A percentile compares a stretch with the other conserved stretches of the same genome.
Evolutionary conservation across 495 filamentous ascomycete species (phyloP).

Genomic region (Pyrenula aspistea): DNA sequence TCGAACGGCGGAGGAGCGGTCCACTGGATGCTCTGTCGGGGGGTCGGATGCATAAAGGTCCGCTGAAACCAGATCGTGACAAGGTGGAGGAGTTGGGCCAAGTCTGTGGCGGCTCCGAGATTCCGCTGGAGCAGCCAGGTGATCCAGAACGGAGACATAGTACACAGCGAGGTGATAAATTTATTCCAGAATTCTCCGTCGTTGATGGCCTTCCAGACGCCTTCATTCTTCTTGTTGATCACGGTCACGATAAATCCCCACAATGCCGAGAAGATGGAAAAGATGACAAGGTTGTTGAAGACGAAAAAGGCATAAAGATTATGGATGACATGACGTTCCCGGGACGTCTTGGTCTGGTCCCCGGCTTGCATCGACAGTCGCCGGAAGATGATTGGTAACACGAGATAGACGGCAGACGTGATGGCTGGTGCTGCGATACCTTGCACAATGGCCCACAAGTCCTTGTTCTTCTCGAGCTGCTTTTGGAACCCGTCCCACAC

Average conservation of each 20-base stretch:
- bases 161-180: slow-evolving; percentile 58
- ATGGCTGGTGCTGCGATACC: slow-evolving; percentile 89
- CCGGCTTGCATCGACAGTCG: slow-evolving; percentile 66
- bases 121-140: slow-evolving; percentile 87
- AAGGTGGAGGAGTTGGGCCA: slow-evolving; percentile 72
- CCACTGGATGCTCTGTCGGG: slow-evolving; percentile 83
- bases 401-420: slow-evolving; percentile 76
- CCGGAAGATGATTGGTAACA: slow-evolving; percentile 85
- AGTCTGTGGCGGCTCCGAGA: slow-evolving; percentile 78
- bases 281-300: slow-evolving; percentile 92
- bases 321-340: slow-evolving; percentile 83
- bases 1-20: slow-evolving; percentile 89
- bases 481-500: slow-evolving; percentile 69
- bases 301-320: slow-evolving; percentile 95
- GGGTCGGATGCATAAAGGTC: slow-evolving; percentile 77
- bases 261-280: slow-evolving; percentile 73
- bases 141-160: slow-evolving; percentile 84
- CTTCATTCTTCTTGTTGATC: slow-evolving; percentile 37
- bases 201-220: slow-evolving; percentile 57
- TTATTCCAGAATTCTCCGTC: slow-evolving; percentile 45
- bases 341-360: slow-evolving; percentile 79
- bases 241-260: slow-evolving; percentile 61
- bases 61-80: slow-evolving; percentile 70
- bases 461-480: slow-evolving; percentile 46
- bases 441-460: slow-evolving; percentile 76